Conservation (phyloP, 2,329 filamentous ascomycete genomes). For the Talaromyces funiculosus region DNA sequence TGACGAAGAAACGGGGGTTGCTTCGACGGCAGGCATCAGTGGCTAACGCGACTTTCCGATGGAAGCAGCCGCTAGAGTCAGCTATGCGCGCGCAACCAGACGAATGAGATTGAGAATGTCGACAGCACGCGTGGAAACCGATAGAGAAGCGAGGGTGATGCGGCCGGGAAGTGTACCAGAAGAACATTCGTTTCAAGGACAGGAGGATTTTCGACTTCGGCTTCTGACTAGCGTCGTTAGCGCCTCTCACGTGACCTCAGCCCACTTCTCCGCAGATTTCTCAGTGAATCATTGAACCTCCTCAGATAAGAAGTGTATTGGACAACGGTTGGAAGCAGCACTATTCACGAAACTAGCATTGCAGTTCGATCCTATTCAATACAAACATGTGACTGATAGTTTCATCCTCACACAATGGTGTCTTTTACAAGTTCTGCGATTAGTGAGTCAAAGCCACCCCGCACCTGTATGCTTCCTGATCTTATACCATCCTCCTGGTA, state of each 20-base stretch:
- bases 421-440: conserved; percentile 52
- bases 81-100: conserved; percentile 6
- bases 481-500: conserved; percentile 17
- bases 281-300: background rate
- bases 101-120: background rate
- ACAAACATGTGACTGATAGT: conserved; percentile 20
- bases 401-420: conserved; percentile 30
- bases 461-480: background rate
- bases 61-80: conserved; percentile 20
- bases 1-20: conserved; percentile 66
- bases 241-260: conserved; percentile 33
- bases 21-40: conserved; percentile 86
- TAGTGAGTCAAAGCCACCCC: conserved; percentile 32
- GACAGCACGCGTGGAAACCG: background rate
- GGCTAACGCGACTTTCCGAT: conserved; percentile 40
- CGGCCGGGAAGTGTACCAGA: conserved; percentile 24
- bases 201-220: conserved; percentile 39
- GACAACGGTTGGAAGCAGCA: background rate
- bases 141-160: conserved; percentile 7
- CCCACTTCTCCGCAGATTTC: conserved; percentile 25
- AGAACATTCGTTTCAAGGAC: conserved; percentile 19
- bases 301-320: background rate
- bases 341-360: background rate
- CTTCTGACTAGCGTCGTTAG: conserved; percentile 29
- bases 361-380: background rate